A percentile compares a stretch with the other conserved stretches of the same genome.
phyloP scores from a whole-genome alignment of 2,329 filamentous ascomycete genomes.

The Penicillium concentricum region DNA sequence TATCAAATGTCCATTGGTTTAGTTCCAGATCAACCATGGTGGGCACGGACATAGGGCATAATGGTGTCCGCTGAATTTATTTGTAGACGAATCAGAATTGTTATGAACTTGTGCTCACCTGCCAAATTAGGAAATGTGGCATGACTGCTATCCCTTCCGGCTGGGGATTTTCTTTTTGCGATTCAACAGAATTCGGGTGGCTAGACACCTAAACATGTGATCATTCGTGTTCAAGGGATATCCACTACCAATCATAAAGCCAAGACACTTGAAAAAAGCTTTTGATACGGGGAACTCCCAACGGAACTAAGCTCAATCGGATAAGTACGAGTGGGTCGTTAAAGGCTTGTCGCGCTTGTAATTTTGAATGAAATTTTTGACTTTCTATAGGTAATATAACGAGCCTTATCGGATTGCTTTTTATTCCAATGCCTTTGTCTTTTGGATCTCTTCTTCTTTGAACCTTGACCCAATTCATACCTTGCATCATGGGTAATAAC shows the following conservation, averaged over 20 bases:
- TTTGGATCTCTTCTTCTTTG: neutral
- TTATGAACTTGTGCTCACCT: neutral
- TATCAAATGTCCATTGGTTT: neutral
- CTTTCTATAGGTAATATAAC: neutral
- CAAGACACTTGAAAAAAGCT: neutral
- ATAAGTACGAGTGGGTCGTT: neutral
- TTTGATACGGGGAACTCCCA: neutral
- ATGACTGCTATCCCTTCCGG: neutral
- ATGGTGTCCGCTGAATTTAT: neutral
- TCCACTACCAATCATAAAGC: neutral
- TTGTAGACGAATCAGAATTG: neutral
- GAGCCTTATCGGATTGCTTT: neutral
- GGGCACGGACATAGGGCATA: neutral
- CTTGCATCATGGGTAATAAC: constrained; percentile 19
- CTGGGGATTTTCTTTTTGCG: neutral
- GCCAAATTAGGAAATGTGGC: neutral
- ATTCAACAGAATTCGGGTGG: neutral
- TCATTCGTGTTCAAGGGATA: neutral
- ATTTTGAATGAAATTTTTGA: neutral
- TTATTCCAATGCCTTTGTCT: neutral
- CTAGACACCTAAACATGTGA: neutral
- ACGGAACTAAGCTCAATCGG: neutral
- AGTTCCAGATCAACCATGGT: neutral
- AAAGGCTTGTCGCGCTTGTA: neutral
- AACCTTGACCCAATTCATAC: neutral